phyloP scores from a whole-genome alignment of 1,284 basidiomycete species.

The Sparassis latifolia region DNA sequence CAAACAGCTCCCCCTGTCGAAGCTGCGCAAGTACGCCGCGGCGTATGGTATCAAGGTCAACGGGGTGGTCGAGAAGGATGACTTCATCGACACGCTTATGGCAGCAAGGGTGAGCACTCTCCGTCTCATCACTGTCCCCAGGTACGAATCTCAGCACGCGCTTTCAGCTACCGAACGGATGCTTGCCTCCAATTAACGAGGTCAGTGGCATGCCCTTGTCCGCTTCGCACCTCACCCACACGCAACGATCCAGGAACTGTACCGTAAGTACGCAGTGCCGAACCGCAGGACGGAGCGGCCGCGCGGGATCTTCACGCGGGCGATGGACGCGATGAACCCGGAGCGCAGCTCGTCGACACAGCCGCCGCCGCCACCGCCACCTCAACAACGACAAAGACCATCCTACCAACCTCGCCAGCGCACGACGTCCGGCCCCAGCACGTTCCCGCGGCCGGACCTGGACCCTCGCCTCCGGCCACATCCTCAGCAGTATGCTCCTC shows the following conservation, averaged over 20 bases:
- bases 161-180: slow-evolving; percentile 43
- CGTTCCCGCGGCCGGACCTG: slow-evolving; percentile 35
- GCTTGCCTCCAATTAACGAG: slow-evolving; percentile 48
- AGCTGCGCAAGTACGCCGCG: slow-evolving; percentile 59
- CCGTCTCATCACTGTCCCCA: not conserved
- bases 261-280: slow-evolving; percentile 63
- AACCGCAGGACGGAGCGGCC: slow-evolving; percentile 37
- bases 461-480: slow-evolving; percentile 19
- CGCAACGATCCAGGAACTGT: slow-evolving; percentile 32
- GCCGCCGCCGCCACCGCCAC: slow-evolving; percentile 9
- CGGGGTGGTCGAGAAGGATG: slow-evolving; percentile 67
- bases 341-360: slow-evolving; percentile 18
- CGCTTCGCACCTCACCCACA: not conserved
- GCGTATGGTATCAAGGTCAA: slow-evolving; percentile 63
- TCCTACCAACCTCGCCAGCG: slow-evolving; percentile 23
- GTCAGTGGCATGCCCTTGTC: slow-evolving; percentile 22
- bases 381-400: slow-evolving; percentile 14
- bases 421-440: slow-evolving; percentile 23
- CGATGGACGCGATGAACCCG: slow-evolving; percentile 30
- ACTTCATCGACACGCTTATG: slow-evolving; percentile 60
- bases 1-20: slow-evolving; percentile 46
- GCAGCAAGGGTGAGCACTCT: slow-evolving; percentile 43
- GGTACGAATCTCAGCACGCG: not conserved
- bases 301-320: slow-evolving; percentile 49
- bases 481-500: slow-evolving; percentile 5